Percentiles rank a stretch among this genome's conserved stretches.
phyloP scores from a whole-genome alignment of 257 asterid species.

The Fraxinus anomala region DNA sequence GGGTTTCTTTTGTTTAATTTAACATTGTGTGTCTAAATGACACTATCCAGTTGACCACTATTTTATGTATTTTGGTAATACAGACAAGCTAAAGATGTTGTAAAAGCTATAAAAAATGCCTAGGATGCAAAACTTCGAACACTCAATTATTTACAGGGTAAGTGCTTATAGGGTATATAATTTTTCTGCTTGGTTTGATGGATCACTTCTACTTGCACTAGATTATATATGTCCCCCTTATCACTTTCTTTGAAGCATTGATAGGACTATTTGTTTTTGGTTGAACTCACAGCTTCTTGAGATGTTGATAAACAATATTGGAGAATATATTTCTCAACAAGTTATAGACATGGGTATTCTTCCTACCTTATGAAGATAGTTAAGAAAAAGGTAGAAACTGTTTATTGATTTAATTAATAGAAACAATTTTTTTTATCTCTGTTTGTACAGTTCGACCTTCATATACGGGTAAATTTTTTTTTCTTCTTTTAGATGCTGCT shows the following conservation, averaged over 20 bases:
- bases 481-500: constrained; percentile 91
- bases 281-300: constrained; percentile 74
- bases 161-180: constrained; percentile 29
- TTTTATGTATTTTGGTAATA: constrained; percentile 18
- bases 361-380: constrained; percentile 82
- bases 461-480: constrained; percentile 74
- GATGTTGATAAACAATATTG: constrained; percentile 90
- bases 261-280: constrained; percentile 20
- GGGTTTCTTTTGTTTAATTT: background rate
- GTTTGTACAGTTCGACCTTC: constrained; percentile 64
- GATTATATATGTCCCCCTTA: background rate
- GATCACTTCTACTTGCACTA: background rate
- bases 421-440: constrained; percentile 12
- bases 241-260: constrained; percentile 12
- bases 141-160: constrained; percentile 78
- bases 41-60: background rate
- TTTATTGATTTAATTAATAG: constrained; percentile 16
- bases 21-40: constrained; percentile 10
- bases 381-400: constrained; percentile 76
- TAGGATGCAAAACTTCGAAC: constrained; percentile 67
- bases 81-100: constrained; percentile 87
- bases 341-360: constrained; percentile 78
- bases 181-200: background rate
- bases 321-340: constrained; percentile 87
- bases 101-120: constrained; percentile 86